A percentile compares a stretch with the other conserved stretches of the same genome.
phyloP scores from a whole-genome alignment of 1,139 yeast species.

The Pichia sp. region DNA sequence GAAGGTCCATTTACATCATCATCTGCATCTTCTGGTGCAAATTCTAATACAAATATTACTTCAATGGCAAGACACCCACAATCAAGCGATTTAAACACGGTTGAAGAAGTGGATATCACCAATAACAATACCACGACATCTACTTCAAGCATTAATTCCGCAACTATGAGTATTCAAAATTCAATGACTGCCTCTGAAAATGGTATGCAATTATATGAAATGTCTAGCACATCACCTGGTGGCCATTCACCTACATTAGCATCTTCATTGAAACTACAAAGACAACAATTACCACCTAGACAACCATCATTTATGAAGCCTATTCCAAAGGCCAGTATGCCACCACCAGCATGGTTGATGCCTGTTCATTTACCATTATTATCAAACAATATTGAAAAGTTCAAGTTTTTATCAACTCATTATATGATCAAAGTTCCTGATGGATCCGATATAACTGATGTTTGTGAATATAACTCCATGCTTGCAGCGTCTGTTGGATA shows the following conservation, averaged over 20 bases:
- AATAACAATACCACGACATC: neutral
- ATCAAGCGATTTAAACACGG: conserved; percentile 3
- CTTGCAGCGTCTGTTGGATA: conserved; percentile 54
- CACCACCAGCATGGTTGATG: conserved; percentile 44
- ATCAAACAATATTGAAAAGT: conserved; percentile 41
- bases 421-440: conserved; percentile 47
- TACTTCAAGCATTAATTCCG: neutral
- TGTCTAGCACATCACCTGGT: conserved; percentile 1
- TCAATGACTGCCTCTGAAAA: neutral
- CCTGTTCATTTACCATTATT: conserved; percentile 46
- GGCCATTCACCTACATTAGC: conserved; percentile 8
- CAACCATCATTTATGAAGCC: conserved; percentile 12
- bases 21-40: neutral
- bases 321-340: neutral
- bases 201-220: conserved; percentile 14
- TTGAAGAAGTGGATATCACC: conserved; percentile 1
- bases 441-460: conserved; percentile 49
- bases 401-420: conserved; percentile 42
- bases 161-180: neutral
- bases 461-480: conserved; percentile 58
- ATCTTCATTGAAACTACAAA: conserved; percentile 13
- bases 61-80: neutral
- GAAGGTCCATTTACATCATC: conserved; percentile 26
- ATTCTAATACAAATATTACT: neutral
- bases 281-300: conserved; percentile 13